Conservation (phyloP, 1,284 basidiomycete genomes). For the Macrocybe sp. region DNA sequence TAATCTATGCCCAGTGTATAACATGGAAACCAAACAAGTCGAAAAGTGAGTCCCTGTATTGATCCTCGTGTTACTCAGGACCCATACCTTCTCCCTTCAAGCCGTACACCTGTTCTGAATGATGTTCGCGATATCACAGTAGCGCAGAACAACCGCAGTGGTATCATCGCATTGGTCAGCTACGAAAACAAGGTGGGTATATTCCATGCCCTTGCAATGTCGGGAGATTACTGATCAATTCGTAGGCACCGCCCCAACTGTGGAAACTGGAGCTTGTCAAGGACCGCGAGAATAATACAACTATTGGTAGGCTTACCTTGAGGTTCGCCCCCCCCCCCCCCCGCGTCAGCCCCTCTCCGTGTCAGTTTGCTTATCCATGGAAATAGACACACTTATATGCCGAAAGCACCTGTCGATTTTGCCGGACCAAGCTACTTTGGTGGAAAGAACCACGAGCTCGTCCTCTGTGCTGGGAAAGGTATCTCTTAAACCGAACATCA, state of each 20-base stretch:
- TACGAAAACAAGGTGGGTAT: constrained; percentile 62
- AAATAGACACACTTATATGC: constrained; percentile 63
- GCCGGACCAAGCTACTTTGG: constrained; percentile 78
- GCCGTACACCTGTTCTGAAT: constrained; percentile 74
- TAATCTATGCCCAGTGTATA: constrained; percentile 54
- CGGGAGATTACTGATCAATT: constrained; percentile 3
- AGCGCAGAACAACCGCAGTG: constrained; percentile 42
- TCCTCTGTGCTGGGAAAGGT: constrained; percentile 76
- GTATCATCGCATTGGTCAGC: constrained; percentile 62
- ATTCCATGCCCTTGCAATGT: neutral
- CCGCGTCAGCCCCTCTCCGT: neutral
- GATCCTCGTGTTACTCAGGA: neutral
- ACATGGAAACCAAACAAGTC: constrained; percentile 54
- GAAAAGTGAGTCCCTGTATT: constrained; percentile 50
- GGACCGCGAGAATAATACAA: constrained; percentile 34
- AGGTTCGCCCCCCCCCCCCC: constrained; percentile 24
- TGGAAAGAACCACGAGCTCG: constrained; percentile 69
- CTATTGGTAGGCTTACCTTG: constrained; percentile 43
- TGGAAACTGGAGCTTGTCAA: constrained; percentile 71
- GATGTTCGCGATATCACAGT: constrained; percentile 73
- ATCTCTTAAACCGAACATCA: neutral
- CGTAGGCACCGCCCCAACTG: constrained; percentile 70
- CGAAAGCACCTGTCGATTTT: constrained; percentile 64
- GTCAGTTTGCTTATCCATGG: neutral
- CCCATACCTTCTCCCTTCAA: constrained; percentile 19